These are phyloP conservation scores for Tinospora cordifolia DNA, from an alignment of 164 flowering plant genomes.

Conservation along the genomic window DNA sequence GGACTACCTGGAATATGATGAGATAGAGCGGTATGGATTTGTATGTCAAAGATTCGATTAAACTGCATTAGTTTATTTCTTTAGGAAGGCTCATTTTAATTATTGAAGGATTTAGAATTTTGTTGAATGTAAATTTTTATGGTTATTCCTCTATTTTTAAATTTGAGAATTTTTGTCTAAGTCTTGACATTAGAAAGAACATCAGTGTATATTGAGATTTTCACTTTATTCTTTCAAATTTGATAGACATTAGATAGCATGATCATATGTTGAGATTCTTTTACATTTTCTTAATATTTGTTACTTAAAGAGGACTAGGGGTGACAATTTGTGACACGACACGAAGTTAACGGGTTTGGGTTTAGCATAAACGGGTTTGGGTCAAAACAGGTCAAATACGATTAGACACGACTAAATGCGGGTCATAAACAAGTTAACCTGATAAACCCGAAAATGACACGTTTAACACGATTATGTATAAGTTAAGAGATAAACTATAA, in stretches of 20 bases:
- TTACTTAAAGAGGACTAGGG: too few species aligned
- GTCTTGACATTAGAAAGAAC: not conserved
- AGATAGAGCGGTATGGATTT: slow-evolving; percentile 62
- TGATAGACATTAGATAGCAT: not conserved
- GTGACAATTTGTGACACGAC: too few species aligned
- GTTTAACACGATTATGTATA: too few species aligned
- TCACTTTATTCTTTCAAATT: too few species aligned
- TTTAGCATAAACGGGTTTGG: too few species aligned
- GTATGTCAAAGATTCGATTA: not conserved
- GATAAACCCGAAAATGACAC: too few species aligned
- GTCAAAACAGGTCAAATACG: too few species aligned
- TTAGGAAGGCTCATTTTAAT: not conserved
- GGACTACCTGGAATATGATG: slow-evolving; percentile 73
- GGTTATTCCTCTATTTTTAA: not conserved
- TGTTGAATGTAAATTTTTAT: not conserved
- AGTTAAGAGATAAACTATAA: too few species aligned
- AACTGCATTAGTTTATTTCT: not conserved
- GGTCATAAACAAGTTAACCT: too few species aligned
- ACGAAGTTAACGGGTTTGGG: too few species aligned
- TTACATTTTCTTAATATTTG: not conserved
- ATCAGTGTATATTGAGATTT: not conserved
- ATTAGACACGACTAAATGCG: too few species aligned
- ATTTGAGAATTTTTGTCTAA: not conserved
- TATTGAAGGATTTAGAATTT: slow-evolving; percentile 1
- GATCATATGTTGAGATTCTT: not conserved